phyloP scores from a whole-genome alignment of 768 basidiomycete species.

The Mycena venus region DNA sequence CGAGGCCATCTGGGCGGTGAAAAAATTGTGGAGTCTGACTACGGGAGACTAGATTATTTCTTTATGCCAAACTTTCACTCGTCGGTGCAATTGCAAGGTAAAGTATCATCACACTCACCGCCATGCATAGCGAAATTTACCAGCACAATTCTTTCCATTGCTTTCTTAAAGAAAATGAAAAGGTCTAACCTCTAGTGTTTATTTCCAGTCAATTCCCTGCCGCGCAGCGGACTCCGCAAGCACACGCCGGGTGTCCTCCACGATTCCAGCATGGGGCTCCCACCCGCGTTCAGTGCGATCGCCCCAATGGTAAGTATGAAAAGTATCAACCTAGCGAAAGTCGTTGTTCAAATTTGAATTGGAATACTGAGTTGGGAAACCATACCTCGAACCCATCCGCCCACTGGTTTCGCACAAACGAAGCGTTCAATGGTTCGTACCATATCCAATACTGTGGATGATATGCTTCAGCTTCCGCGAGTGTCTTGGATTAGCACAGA shows the following conservation, averaged over 20 bases:
- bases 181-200: too few relatives aligned
- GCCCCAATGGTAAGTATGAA: constrained; percentile 13
- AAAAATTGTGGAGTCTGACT: too few relatives aligned
- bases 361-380: neutral
- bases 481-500: neutral
- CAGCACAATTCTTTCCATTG: too few relatives aligned
- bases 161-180: too few relatives aligned
- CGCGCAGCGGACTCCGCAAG: constrained; percentile 2
- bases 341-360: too few relatives aligned
- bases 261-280: neutral
- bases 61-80: too few relatives aligned
- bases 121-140: too few relatives aligned
- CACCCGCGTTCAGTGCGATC: neutral
- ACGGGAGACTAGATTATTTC: too few relatives aligned
- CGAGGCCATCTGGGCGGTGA: too few relatives aligned
- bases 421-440: neutral
- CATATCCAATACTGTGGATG: constrained; percentile 1
- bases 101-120: too few relatives aligned
- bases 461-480: neutral
- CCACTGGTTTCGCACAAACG: neutral
- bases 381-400: constrained; percentile 2
- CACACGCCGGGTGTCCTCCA: neutral
- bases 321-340: constrained; percentile 13
- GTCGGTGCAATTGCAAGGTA: too few relatives aligned
- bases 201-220: constrained; percentile 7